Percentiles rank a stretch among this genome's conserved stretches.
Evolutionary conservation across 1,284 basidiomycete genomes (phyloP).

Genomic region (Cryptococcus depauperatus): DNA sequence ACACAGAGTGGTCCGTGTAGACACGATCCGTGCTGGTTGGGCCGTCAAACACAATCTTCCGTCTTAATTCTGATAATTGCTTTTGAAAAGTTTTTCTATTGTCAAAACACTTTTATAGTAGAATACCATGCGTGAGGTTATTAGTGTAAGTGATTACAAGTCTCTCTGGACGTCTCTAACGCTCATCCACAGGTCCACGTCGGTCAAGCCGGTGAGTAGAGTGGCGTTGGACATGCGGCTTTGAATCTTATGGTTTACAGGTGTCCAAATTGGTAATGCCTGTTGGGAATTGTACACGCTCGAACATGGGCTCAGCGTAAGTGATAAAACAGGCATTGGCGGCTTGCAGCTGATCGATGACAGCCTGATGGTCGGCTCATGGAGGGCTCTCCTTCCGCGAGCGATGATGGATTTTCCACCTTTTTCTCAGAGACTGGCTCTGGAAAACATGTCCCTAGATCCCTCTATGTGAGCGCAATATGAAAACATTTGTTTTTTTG

Average conservation of each 20-base stretch:
- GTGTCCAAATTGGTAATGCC: slow-evolving; percentile 74
- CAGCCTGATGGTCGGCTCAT: slow-evolving; percentile 86
- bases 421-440: slow-evolving; percentile 57
- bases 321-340: too few species aligned
- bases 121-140: slow-evolving; percentile 44
- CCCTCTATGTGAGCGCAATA: slow-evolving; percentile 68
- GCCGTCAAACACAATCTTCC: too few species aligned
- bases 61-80: too few species aligned
- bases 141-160: slow-evolving; percentile 35
- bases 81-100: too few species aligned
- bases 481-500: slow-evolving; percentile 1
- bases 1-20: too few species aligned
- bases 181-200: slow-evolving; percentile 41
- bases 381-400: slow-evolving; percentile 62
- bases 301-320: slow-evolving; percentile 91
- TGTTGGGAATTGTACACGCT: slow-evolving; percentile 99
- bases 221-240: not conserved
- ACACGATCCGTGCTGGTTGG: too few species aligned
- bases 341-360: not conserved
- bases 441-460: slow-evolving; percentile 95
- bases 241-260: slow-evolving; percentile 14
- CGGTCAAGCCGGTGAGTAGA: slow-evolving; percentile 44
- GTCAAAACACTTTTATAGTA: too few species aligned
- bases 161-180: not conserved
- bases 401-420: slow-evolving; percentile 90